Conservation (phyloP, 352 stramenopile genomes). For the Globisporangium nagaii region DNA sequence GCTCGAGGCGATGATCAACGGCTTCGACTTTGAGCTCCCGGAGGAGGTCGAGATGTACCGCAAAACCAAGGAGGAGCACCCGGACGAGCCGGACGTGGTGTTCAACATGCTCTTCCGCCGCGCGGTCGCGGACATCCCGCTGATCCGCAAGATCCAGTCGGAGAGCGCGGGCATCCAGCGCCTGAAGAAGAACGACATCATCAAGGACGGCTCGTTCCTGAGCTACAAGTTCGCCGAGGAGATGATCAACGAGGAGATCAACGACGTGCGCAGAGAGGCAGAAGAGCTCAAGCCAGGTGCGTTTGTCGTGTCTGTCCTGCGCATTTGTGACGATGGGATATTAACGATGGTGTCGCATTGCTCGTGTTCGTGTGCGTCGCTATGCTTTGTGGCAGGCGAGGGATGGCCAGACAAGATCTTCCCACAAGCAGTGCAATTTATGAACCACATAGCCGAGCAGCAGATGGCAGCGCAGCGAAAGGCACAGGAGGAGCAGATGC, state of each 20-base stretch:
- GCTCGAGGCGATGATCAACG: conserved; percentile 86
- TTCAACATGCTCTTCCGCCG: conserved; percentile 83
- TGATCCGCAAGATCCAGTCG: conserved; percentile 87
- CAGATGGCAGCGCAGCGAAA: conserved; percentile 80
- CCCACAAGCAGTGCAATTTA: conserved; percentile 84
- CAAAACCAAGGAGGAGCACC: conserved; percentile 58
- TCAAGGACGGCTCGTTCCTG: conserved; percentile 84
- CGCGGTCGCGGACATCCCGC: conserved; percentile 74
- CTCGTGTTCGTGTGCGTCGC: too few relatives aligned
- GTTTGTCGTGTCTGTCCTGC: too few relatives aligned
- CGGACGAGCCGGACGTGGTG: conserved; percentile 56
- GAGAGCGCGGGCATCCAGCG: conserved; percentile 81
- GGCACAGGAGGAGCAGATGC: conserved; percentile 62
- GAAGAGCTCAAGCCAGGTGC: conserved; percentile 79
- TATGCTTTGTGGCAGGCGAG: conserved; percentile 36
- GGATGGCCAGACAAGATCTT: conserved; percentile 87
- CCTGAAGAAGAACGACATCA: conserved; percentile 85
- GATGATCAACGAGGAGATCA: conserved; percentile 86
- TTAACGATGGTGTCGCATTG: too few relatives aligned
- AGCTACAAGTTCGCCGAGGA: conserved; percentile 87
- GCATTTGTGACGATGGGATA: background rate
- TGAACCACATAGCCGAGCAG: conserved; percentile 85
- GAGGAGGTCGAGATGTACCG: conserved; percentile 79
- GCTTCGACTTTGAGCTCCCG: conserved; percentile 82
- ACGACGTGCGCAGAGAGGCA: conserved; percentile 72